Base-by-base conservation (phyloP, 176 grass and related monocot genomes). In the Otatea glauca region DNA sequence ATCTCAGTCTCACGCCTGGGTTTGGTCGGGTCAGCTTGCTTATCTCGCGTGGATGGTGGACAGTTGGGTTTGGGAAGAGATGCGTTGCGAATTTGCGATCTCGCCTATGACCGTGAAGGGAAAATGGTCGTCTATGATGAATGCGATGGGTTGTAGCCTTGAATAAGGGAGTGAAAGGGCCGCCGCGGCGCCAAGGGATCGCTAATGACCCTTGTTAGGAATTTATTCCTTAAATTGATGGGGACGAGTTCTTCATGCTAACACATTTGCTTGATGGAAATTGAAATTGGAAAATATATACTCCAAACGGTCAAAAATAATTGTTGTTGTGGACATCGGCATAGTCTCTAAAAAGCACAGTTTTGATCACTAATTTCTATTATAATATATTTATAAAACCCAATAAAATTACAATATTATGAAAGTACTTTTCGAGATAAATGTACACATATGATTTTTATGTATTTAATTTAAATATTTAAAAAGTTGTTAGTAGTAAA, bases 41-140 rank as follows among this genome's bases (percentile, higher is more conserved):
- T 49, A 14, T 6, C 65, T 23, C 34, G 38, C 55, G 48, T 74
- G 77, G 81, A 58, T 79, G 80, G n/a, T 72, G 58, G 48, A 84
- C 85, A 72, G 44, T 7, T 70, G 56, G 65, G 45, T 55, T 53
- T 70, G 51, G 53, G 58, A 53, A 53, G 60, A 11, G 77, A 70
- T 67, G 72, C 77, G 59, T 64, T 48, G 60, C 60, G 64, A 76
- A 44, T 44, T 44, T 44, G 9, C 12, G 12, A 14, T 81, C 53
- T 70, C 6, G 66, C n/a, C 24, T 10, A 5, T 18, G 34, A 73
- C 42, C 55, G n/a, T 18, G 73, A 27, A 2, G 44, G 66, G 11
- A 60, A 78, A 71, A 48, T 2, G 75, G 78, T 39, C 72, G 21
- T 71, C 23, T 21, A 66, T 11, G 68, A n/a, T 75, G 87, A 62